Evolutionary conservation across 495 filamentous ascomycete genomes (phyloP).

Genomic region (Tetracladium marchalianum): DNA sequence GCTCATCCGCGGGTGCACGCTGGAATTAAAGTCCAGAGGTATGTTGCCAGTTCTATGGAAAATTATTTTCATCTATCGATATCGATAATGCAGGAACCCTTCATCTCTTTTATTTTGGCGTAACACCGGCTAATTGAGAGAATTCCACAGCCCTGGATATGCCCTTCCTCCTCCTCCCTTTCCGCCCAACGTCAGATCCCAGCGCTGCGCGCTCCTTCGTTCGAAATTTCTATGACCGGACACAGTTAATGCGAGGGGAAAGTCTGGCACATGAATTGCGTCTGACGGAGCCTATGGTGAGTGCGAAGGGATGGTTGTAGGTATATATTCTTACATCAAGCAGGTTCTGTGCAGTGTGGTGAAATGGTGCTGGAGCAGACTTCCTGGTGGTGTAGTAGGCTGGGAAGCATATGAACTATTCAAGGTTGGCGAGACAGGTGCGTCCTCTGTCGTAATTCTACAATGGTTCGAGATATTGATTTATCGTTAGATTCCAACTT

Average conservation of each 20-base stretch:
- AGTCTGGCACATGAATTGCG: slow-evolving; percentile 76
- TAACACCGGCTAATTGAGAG: slow-evolving; percentile 24
- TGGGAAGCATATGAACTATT: slow-evolving; percentile 98
- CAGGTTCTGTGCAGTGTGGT: slow-evolving; percentile 88
- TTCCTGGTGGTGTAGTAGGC: slow-evolving; percentile 84
- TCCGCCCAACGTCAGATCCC: slow-evolving; percentile 83
- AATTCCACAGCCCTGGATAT: slow-evolving; percentile 61
- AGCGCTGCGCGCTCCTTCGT: slow-evolving; percentile 87
- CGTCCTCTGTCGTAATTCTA: slow-evolving; percentile 1
- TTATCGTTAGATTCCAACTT: slow-evolving; percentile 67
- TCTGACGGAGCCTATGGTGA: slow-evolving; percentile 88
- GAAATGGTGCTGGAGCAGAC: slow-evolving; percentile 98
- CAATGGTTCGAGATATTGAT: slow-evolving; percentile 3
- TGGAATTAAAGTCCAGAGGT: slow-evolving; percentile 93
- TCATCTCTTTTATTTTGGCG: neutral
- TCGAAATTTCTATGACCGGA: slow-evolving; percentile 72
- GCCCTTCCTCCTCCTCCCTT: slow-evolving; percentile 92
- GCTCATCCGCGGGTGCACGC: slow-evolving; percentile 71
- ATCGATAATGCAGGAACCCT: slow-evolving; percentile 16
- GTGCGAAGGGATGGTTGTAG: slow-evolving; percentile 8
- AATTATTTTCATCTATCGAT: too few species aligned
- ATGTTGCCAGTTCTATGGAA: slow-evolving; percentile 25
- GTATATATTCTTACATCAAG: slow-evolving; percentile 8
- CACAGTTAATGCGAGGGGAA: slow-evolving; percentile 49
- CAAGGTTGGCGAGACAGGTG: slow-evolving; percentile 89